Percentiles rank a stretch among this genome's conserved stretches.
Evolutionary conservation across 176 grass and related monocot genomes (phyloP).

Genomic region (Eragrostis curvula): DNA sequence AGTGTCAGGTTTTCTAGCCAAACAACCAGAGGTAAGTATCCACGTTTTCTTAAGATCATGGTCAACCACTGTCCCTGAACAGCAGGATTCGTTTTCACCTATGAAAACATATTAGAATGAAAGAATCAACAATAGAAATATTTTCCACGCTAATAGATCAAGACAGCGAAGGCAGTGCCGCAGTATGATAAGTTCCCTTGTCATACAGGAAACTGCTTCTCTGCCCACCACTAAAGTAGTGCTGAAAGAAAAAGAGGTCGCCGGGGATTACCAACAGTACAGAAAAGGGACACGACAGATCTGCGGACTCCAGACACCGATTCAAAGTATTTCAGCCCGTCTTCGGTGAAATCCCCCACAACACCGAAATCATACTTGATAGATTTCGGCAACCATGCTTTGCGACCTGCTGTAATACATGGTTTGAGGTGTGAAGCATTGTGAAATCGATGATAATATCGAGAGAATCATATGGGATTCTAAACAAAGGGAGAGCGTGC

Average conservation of each 20-base stretch:
- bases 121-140: background rate
- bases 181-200: background rate
- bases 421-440: too few relatives aligned
- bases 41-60: background rate
- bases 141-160: background rate
- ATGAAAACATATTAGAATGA: background rate
- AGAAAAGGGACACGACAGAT: conserved; percentile 1
- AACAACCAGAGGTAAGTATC: conserved; percentile 29
- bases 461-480: background rate
- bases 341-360: background rate
- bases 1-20: background rate
- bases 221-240: too few relatives aligned
- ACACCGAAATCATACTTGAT: background rate
- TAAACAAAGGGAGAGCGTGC: background rate
- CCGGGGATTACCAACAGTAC: background rate
- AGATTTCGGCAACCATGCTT: conserved; percentile 21
- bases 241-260: too few relatives aligned
- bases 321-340: background rate
- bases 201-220: background rate
- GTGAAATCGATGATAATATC: background rate
- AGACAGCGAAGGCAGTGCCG: background rate
- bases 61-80: conserved; percentile 22
- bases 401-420: background rate
- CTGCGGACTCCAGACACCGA: background rate
- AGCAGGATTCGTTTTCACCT: background rate